Evolutionary conservation across 2,329 filamentous ascomycete genomes (phyloP).

Genomic region (Allantophomopsis cytisporea): DNA sequence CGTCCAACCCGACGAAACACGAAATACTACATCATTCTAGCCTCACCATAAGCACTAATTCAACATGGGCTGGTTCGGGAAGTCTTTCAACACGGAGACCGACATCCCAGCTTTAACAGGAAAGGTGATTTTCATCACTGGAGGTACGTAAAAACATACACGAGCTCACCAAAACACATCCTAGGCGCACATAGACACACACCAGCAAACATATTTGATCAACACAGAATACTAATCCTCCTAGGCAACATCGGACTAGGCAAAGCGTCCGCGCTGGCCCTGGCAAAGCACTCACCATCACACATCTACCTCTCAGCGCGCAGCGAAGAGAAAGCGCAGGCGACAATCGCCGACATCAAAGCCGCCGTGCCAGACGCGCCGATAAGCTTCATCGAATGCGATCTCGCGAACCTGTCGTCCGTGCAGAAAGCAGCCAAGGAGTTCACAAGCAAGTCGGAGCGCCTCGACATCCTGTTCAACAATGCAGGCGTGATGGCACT

Average conservation of each 20-base stretch:
- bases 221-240: no score
- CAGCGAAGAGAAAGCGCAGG: slow-evolving; percentile 20
- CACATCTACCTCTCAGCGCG: slow-evolving; percentile 24
- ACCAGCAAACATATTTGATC: no score
- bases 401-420: slow-evolving; percentile 29
- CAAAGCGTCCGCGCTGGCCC: slow-evolving; percentile 21
- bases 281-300: slow-evolving; percentile 24
- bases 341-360: slow-evolving; percentile 5
- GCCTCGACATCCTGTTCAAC: slow-evolving; percentile 29
- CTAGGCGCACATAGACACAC: neutral
- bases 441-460: slow-evolving; percentile 19
- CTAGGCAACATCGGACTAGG: slow-evolving; percentile 32
- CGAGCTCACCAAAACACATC: neutral
- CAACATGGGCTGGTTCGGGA: neutral
- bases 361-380: slow-evolving; percentile 2
- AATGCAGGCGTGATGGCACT: slow-evolving; percentile 30
- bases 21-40: no score
- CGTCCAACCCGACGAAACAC: no score
- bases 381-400: slow-evolving; percentile 12
- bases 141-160: slow-evolving; percentile 15
- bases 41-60: no score
- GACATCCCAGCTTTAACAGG: slow-evolving; percentile 23
- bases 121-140: slow-evolving; percentile 32
- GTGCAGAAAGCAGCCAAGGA: slow-evolving; percentile 24
- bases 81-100: slow-evolving; percentile 16